A percentile compares a stretch with the other conserved stretches of the same genome.
These are phyloP conservation scores for Beauveria brongniartii DNA, from an alignment of 2,329 filamentous ascomycete species.

Conservation along the genomic window DNA sequence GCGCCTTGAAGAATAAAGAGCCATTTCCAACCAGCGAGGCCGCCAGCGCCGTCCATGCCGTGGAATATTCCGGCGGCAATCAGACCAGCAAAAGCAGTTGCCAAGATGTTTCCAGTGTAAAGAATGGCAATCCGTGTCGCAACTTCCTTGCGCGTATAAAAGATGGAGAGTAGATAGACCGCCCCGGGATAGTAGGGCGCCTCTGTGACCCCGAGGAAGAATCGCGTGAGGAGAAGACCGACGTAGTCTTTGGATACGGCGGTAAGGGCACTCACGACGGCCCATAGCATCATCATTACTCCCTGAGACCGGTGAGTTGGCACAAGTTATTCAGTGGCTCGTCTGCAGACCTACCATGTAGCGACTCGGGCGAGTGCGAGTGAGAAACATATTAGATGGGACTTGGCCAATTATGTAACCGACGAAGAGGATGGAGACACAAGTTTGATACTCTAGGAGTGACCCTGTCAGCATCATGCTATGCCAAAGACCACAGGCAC, in stretches of 20 bases:
- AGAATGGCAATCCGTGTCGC: slow-evolving; percentile 52
- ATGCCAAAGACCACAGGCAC: background rate
- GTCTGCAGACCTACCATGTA: slow-evolving; percentile 23
- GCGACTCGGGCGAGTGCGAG: slow-evolving; percentile 29
- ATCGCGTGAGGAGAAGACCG: slow-evolving; percentile 38
- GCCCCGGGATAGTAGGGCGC: slow-evolving; percentile 45
- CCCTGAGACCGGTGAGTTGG: slow-evolving; percentile 18
- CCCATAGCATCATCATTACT: slow-evolving; percentile 39
- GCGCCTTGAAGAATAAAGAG: slow-evolving; percentile 59
- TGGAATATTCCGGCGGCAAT: slow-evolving; percentile 52
- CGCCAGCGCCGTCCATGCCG: slow-evolving; percentile 30
- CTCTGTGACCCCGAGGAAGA: slow-evolving; percentile 37
- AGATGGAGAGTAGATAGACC: slow-evolving; percentile 37
- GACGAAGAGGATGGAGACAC: slow-evolving; percentile 19
- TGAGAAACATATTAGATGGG: slow-evolving; percentile 26
- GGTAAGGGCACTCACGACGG: slow-evolving; percentile 37
- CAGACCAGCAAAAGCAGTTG: slow-evolving; percentile 58
- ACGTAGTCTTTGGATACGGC: slow-evolving; percentile 39
- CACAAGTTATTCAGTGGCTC: background rate
- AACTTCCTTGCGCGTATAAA: slow-evolving; percentile 58
- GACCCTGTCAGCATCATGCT: background rate
- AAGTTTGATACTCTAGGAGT: slow-evolving; percentile 17
- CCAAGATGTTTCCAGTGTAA: slow-evolving; percentile 54
- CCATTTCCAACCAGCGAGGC: slow-evolving; percentile 54
- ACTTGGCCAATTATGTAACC: slow-evolving; percentile 21